phyloP scores from a whole-genome alignment of 2,329 filamentous ascomycete genomes.

The Pseudogymnoascus sp. region DNA sequence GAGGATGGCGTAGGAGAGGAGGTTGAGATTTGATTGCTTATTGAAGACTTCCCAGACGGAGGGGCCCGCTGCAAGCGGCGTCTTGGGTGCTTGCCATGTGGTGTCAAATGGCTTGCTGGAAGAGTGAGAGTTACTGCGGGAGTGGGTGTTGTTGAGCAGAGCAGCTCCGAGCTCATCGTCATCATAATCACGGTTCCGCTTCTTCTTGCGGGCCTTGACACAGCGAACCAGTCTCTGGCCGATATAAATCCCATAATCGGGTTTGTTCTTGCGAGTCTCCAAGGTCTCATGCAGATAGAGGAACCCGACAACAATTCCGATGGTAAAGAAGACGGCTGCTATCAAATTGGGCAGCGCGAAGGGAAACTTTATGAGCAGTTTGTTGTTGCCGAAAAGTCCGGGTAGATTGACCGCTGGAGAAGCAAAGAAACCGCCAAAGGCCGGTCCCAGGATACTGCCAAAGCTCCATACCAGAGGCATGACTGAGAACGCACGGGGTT shows the following conservation, averaged over 20 bases:
- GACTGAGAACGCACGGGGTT: slow-evolving; percentile 81
- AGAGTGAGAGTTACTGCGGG: slow-evolving; percentile 22
- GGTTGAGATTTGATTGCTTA: slow-evolving; percentile 64
- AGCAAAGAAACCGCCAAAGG: slow-evolving; percentile 79
- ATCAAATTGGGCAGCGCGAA: slow-evolving; percentile 81
- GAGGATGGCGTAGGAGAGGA: slow-evolving; percentile 72
- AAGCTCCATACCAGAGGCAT: slow-evolving; percentile 91
- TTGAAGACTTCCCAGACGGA: slow-evolving; percentile 62
- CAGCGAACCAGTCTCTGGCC: slow-evolving; percentile 56
- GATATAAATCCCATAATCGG: slow-evolving; percentile 69
- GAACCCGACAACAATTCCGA: slow-evolving; percentile 65
- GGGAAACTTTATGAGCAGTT: slow-evolving; percentile 68
- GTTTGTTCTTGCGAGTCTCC: slow-evolving; percentile 57
- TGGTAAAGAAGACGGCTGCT: slow-evolving; percentile 65
- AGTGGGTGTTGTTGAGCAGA: slow-evolving; percentile 37
- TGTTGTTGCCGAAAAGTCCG: slow-evolving; percentile 55
- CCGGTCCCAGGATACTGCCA: slow-evolving; percentile 80
- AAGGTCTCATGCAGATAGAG: slow-evolving; percentile 85
- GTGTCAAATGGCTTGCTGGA: slow-evolving; percentile 18
- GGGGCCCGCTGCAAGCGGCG: slow-evolving; percentile 19
- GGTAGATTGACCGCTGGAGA: slow-evolving; percentile 73
- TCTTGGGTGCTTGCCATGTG: slow-evolving; percentile 15
- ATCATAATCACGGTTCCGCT: slow-evolving; percentile 32
- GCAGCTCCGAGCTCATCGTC: slow-evolving; percentile 52
- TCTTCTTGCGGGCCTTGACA: slow-evolving; percentile 16